Evolutionary conservation across 1,139 yeast species (phyloP), one percentile per base, ranked within the genome.

Genomic region (Candida dubliniensis): DNA sequence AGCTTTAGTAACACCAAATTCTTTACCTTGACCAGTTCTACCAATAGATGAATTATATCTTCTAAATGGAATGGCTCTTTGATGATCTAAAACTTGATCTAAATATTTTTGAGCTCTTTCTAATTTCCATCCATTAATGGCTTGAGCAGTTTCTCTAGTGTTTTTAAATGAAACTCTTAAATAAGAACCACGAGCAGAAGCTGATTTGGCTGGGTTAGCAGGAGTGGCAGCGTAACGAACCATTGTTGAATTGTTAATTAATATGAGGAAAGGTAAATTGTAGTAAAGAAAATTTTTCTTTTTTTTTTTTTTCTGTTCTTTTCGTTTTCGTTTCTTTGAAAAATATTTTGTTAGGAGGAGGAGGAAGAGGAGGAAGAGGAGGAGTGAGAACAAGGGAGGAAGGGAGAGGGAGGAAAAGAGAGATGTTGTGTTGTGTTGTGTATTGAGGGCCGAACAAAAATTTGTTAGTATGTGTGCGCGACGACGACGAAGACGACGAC

Each of bases 61-160:
- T 84, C 99, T 88, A 93, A 93, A 90, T 74, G 99, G 99, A 67
- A 95, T 89, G 67, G 98, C 99, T 86, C 98, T 93, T 82, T 95
- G 84, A 83, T 93, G 96, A 72, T 90, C 96, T 73, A 87, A 76
- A 61, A 93, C 99, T 77, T 90, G 96, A 65, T 85, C 90, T 71
- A 93, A 87, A 89, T 93, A 95, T 71, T 82, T 77, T 76, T 90
- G 90, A 68, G 99, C 99, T 79, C 77, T 91, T 77, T 87, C 84
- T 73, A 93, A 82, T 76, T 89, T 87, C 98, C 97, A 90, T 64
- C 99, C 99, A 75, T 80, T 84, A 77, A 93, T 84, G 74, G 99
- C 97, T 79, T 87, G 96, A 63, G 95, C 97, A 64, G 98, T 87
- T 79, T 93, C 99, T 77, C 96, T 90, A 80, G 99, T 93, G 95